These are phyloP conservation scores for Trametes villosa DNA, from an alignment of 768 basidiomycete species.

Conservation along the genomic window DNA sequence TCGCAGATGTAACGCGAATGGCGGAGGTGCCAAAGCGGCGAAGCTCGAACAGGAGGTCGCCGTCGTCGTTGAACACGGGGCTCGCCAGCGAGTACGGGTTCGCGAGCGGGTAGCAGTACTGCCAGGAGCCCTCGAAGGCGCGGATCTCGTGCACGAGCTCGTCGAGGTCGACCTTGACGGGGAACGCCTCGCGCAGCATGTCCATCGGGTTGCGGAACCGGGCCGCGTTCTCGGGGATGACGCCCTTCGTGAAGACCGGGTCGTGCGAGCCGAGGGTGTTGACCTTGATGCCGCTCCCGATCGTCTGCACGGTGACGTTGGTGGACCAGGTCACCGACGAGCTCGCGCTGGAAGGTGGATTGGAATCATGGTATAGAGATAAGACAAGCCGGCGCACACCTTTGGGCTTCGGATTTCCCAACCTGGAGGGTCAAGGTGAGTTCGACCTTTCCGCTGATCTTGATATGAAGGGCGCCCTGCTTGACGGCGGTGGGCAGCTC, in stretches of 20 bases:
- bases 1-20: neutral
- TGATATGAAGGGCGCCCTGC: conserved; percentile 31
- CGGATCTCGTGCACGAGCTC: conserved; percentile 30
- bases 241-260: conserved; percentile 23
- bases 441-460: conserved; percentile 30
- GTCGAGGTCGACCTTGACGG: conserved; percentile 27
- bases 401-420: conserved; percentile 6
- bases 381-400: neutral
- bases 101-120: conserved; percentile 29
- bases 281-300: conserved; percentile 30
- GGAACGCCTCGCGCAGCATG: conserved; percentile 29
- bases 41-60: conserved; percentile 38
- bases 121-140: conserved; percentile 36
- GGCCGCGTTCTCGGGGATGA: conserved; percentile 1
- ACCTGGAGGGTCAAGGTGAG: conserved; percentile 28
- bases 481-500: conserved; percentile 33
- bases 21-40: conserved; percentile 14
- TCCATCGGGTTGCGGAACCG: conserved; percentile 25
- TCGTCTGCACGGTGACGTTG: conserved; percentile 24
- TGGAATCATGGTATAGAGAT: neutral
- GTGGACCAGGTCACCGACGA: conserved; percentile 31
- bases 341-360: conserved; percentile 24
- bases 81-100: conserved; percentile 34
- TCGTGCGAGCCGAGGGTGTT: conserved; percentile 18
- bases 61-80: conserved; percentile 36